Evolutionary conservation across 495 filamentous ascomycete species (phyloP), one percentile per base, ranked within the genome.

Genomic region (Lophium mytilinum): DNA sequence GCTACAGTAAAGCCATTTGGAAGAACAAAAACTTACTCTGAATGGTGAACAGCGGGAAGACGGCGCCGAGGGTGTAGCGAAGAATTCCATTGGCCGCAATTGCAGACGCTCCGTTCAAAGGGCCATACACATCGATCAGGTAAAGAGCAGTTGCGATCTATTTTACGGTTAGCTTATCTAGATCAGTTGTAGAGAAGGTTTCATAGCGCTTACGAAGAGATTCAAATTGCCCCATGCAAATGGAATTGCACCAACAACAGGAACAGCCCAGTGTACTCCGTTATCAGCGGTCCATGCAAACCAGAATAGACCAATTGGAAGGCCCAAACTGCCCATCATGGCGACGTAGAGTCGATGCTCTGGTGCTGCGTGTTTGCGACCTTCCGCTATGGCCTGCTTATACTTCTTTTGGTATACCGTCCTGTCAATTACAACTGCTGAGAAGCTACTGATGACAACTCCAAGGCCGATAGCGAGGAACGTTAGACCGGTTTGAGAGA

Each of bases 71-170:
- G 1, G 56, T 37, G n/a, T 68, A 45, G 11, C 68, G 64, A 12
- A 41, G 36, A 19, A 56, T 57, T 1, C 63, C 68, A 9, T 57
- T 60, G 19, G 61, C 54, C 0, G 68, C 68, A 15, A 70, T 59
- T 14, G 68, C 68, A 1, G 66, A 37, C 1, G 68, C 64, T 7
- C 64, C 68, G 34, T 61, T 61, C 9, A 64, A 58, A 2, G 68
- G 66, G 15, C 66, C 64, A 48, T 71, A 74, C 4, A 72, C 73
- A 49, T 75, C 73, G 63, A 75, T 74, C 52, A 75, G 64, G 48
- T 75, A 75, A 9, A 72, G 64, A 42, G 74, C 59, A 12, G 70
- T 47, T 8, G 69, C 70, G 24, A 71, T 73, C 64, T 70, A 17
- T 21, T 30, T 18, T 1, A 4, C n/a, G 14, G 34, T 18, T 30